phyloP scores from a whole-genome alignment of 1,284 basidiomycete genomes.

The Inonotus obliquus region DNA sequence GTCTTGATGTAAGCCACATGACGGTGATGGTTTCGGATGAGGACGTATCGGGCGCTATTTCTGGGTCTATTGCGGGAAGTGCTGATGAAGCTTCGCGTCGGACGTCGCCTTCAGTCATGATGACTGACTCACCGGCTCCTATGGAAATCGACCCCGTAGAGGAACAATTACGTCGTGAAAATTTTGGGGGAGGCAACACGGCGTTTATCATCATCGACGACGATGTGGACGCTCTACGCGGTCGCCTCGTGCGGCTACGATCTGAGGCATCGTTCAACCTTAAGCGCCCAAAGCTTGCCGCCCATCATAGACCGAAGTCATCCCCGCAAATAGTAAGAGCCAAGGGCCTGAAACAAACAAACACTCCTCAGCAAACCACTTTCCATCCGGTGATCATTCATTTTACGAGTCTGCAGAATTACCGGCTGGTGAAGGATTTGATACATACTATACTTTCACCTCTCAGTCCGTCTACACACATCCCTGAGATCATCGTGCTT shows the following conservation, averaged over 20 bases:
- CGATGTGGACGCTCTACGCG: conserved; percentile 70
- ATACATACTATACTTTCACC: conserved; percentile 62
- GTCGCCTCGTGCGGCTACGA: conserved; percentile 61
- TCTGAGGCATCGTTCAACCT: conserved; percentile 48
- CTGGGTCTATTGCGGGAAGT: conserved; percentile 15
- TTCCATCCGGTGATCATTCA: conserved; percentile 68
- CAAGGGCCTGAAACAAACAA: conserved; percentile 32
- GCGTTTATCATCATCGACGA: conserved; percentile 88
- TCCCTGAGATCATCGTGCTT: conserved; percentile 88
- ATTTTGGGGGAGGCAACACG: conserved; percentile 15
- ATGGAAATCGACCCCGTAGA: conserved; percentile 13
- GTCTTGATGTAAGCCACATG: conserved; percentile 84
- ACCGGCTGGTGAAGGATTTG: conserved; percentile 82
- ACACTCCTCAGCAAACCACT: conserved; percentile 26
- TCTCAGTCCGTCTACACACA: conserved; percentile 31
- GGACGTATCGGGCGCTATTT: conserved; percentile 11
- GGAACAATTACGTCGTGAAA: conserved; percentile 11
- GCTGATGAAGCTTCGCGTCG: conserved; percentile 3
- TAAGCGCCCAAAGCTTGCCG: conserved; percentile 73
- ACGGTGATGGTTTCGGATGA: conserved; percentile 53
- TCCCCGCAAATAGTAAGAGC: conserved; percentile 68
- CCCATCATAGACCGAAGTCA: conserved; percentile 69
- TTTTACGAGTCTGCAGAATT: conserved; percentile 87
- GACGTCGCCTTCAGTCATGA: conserved; percentile 14
- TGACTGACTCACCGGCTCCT: conserved; percentile 14